Percentiles rank a stretch among this genome's conserved stretches.
Conservation (phyloP, 495 filamentous ascomycete species). For the Neurospora sp. region DNA sequence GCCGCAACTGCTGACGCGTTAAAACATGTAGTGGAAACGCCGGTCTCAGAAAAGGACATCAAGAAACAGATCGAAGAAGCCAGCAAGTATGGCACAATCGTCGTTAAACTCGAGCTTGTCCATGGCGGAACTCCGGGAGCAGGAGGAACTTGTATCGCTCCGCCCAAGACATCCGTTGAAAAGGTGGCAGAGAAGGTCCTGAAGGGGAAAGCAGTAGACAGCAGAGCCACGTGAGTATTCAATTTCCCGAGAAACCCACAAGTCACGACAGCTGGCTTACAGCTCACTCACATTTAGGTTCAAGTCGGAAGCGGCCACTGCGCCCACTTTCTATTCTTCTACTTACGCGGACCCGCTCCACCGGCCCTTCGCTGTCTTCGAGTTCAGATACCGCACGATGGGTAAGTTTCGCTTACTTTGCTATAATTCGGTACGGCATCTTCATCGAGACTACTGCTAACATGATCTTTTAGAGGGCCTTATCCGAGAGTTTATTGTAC, state of each 20-base stretch:
- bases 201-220: slow-evolving; percentile 8
- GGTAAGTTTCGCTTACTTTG: not conserved
- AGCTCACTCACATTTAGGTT: no score
- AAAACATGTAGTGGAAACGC: not conserved
- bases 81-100: not conserved
- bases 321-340: no score
- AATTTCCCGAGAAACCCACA: no score
- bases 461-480: slow-evolving; percentile 1
- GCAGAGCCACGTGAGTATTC: not conserved
- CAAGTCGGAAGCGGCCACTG: no score
- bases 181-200: slow-evolving; percentile 5
- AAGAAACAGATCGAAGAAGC: not conserved
- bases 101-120: not conserved
- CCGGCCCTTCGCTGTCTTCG: slow-evolving; percentile 8
- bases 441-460: no score
- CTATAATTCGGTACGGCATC: no score
- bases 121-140: no score
- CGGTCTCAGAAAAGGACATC: not conserved
- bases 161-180: no score
- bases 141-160: no score
- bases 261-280: no score
- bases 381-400: slow-evolving; percentile 11
- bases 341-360: no score
- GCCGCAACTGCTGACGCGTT: no score
- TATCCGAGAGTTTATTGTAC: not conserved